A percentile compares a stretch with the other conserved stretches of the same genome.
Conservation (phyloP, 2,329 filamentous ascomycete genomes). For the Fusarium xylarioides region DNA sequence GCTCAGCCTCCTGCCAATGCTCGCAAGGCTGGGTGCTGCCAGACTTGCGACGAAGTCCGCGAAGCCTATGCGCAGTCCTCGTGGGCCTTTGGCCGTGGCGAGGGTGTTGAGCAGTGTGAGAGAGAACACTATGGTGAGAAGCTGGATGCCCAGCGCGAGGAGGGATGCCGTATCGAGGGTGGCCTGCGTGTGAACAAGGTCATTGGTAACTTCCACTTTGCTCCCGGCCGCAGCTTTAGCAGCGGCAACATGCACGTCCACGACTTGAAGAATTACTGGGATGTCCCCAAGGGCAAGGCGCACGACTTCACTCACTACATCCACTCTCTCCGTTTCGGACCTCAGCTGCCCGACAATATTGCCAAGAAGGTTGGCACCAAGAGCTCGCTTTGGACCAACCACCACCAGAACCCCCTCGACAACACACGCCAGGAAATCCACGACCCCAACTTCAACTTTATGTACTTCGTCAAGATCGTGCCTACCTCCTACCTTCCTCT, state of each 20-base stretch:
- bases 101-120: constrained; percentile 93
- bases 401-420: constrained; percentile 93
- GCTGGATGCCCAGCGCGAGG: constrained; percentile 84
- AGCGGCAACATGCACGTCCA: constrained; percentile 98
- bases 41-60: constrained; percentile 95
- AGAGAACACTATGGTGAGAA: constrained; percentile 93
- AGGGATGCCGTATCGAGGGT: constrained; percentile 95
- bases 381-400: constrained; percentile 78
- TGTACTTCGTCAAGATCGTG: constrained; percentile 99
- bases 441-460: constrained; percentile 91
- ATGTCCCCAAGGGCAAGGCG: constrained; percentile 70
- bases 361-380: constrained; percentile 64
- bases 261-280: constrained; percentile 95
- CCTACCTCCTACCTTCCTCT: constrained; percentile 94
- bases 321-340: constrained; percentile 91
- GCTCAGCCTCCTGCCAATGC: constrained; percentile 77
- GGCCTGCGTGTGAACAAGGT: constrained; percentile 97
- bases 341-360: constrained; percentile 81
- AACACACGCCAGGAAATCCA: constrained; percentile 77
- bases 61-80: constrained; percentile 89
- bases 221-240: constrained; percentile 94
- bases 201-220: constrained; percentile 97
- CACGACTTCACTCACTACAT: constrained; percentile 93
- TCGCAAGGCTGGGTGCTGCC: constrained; percentile 88
- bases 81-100: constrained; percentile 94